Base-by-base conservation (phyloP, 495 filamentous ascomycete species). In the Parmelia sp. region DNA sequence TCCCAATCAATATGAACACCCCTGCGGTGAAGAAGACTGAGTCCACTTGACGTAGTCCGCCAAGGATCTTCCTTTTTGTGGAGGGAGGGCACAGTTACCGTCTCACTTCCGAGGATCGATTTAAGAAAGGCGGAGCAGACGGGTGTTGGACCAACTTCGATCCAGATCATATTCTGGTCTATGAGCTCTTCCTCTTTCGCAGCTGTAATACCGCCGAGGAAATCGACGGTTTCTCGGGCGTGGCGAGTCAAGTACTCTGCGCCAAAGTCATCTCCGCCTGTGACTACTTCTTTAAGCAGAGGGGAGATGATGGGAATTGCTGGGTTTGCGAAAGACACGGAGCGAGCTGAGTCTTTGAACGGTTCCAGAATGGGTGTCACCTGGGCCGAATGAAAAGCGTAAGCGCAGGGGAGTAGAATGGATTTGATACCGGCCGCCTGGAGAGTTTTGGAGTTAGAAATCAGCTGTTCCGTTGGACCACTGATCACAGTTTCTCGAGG, bases 1-100 rank as follows among this genome's bases (percentile, higher is more conserved):
- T 84, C 84, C 88, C 90, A 96, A 73, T 85, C 76, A 63, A 93
- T 72, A 33, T 87, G 82, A 40, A 89, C 69, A 11, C 91, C 90
- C 21, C 78, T 79, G 19, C 78, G 70, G 71, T 92, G 84, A 8
- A 94, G 78, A 7, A 82, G 75, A 17, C 80, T 77, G 19, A 93
- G 72, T 40, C 79, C 86, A 36, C 73, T 74, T 0, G 82, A 79
- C 1, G 94, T 76, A 5, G 83, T 83, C 73, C 85, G 85, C 83
- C 88, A 95, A n/a, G 75, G 70, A 65, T 86, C 80, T 69, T 82
- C 79, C 15, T 79, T 77, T 21, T 79, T 77, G n/a, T 78, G 78
- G 35, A 86, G 76, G 33, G 83, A 84, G 21, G 88, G 80, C 3
- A 87, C 74, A 17, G 84, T 83, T 7, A 80, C 78, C 21, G 80